Evolutionary conservation across 2,329 filamentous ascomycete genomes (phyloP).

Genomic region (Penicillium crustosum): DNA sequence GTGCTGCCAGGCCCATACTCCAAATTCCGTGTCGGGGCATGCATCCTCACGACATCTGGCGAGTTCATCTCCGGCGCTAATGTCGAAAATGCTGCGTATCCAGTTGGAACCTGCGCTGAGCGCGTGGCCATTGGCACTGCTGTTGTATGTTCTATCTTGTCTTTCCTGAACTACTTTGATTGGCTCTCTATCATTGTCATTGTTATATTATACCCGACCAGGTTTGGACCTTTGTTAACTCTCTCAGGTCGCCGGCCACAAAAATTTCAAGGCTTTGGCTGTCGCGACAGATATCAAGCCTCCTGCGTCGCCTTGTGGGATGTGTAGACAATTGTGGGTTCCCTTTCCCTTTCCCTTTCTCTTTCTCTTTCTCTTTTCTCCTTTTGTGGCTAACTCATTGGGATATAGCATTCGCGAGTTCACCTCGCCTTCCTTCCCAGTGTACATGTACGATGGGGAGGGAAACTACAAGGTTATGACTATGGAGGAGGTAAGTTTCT

Average conservation of each 20-base stretch:
- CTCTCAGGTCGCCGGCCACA: constrained; percentile 46
- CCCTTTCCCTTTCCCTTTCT: neutral
- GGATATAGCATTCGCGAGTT: constrained; percentile 68
- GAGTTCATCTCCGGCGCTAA: constrained; percentile 73
- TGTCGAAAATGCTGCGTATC: constrained; percentile 90
- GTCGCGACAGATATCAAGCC: constrained; percentile 77
- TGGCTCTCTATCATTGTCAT: neutral
- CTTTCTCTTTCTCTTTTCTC: neutral
- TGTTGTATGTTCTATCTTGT: constrained; percentile 49
- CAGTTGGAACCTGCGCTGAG: constrained; percentile 94
- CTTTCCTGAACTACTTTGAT: neutral
- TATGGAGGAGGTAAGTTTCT: constrained; percentile 40
- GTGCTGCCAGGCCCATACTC: constrained; percentile 69
- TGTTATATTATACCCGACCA: neutral
- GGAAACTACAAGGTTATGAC: constrained; percentile 55
- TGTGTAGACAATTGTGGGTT: constrained; percentile 84
- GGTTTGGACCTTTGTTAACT: neutral
- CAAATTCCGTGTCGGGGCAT: constrained; percentile 84
- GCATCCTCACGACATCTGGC: constrained; percentile 63
- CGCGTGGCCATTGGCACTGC: constrained; percentile 83
- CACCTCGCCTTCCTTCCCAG: constrained; percentile 64
- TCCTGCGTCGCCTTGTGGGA: constrained; percentile 77
- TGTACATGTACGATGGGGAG: constrained; percentile 91
- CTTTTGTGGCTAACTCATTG: constrained; percentile 7
- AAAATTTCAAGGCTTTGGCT: constrained; percentile 72